Evolutionary conservation across 257 asterid genomes (phyloP).

Genomic region (Plantago major): DNA sequence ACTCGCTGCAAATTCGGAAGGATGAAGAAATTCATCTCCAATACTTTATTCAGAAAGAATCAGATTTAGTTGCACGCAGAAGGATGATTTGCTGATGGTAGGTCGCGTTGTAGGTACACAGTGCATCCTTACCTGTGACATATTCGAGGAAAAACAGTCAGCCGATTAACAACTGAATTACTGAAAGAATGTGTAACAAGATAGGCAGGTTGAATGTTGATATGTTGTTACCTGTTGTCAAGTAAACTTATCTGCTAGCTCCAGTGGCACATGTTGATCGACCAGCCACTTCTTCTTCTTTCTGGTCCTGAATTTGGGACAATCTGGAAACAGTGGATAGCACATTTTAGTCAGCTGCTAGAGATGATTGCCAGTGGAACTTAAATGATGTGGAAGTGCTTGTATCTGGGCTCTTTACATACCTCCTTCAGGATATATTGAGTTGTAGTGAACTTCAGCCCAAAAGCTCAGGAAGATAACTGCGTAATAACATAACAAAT

Average conservation of each 20-base stretch:
- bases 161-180: background rate
- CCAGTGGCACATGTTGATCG: constrained; percentile 52
- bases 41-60: constrained; percentile 30
- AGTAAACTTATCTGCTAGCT: constrained; percentile 44
- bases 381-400: background rate
- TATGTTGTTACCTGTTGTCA: constrained; percentile 29
- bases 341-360: background rate
- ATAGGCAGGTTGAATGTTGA: too few relatives aligned
- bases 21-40: constrained; percentile 12
- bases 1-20: background rate
- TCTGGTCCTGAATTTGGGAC: constrained; percentile 41
- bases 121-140: constrained; percentile 20
- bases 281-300: constrained; percentile 63
- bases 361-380: background rate
- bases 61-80: constrained; percentile 16
- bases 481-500: constrained; percentile 27
- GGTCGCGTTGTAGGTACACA: constrained; percentile 20
- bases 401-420: constrained; percentile 6
- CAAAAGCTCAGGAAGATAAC: constrained; percentile 94
- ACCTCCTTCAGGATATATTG: constrained; percentile 95
- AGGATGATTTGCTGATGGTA: constrained; percentile 7
- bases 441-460: constrained; percentile 98
- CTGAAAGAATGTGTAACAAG: background rate
- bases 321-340: constrained; percentile 36
- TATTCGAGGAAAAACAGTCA: constrained; percentile 14